A percentile compares a stretch with the other conserved stretches of the same genome.
Evolutionary conservation across 352 stramenopile species (phyloP).

Genomic region (Aphanomyces astaci): DNA sequence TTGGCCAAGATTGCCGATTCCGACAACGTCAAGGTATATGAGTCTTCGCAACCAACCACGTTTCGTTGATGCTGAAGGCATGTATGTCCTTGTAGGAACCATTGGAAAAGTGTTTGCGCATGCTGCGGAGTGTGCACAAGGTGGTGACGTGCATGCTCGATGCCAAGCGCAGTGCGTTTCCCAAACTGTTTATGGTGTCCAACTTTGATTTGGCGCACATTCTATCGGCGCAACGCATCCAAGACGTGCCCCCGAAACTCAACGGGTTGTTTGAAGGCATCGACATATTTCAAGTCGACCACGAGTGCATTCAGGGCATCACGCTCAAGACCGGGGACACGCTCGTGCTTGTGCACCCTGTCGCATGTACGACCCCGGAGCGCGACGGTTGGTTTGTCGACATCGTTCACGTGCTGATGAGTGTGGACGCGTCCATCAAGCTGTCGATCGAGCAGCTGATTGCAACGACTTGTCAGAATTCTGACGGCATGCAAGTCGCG

Average conservation of each 20-base stretch:
- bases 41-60: too few relatives aligned
- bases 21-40: constrained; percentile 21
- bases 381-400: constrained; percentile 8
- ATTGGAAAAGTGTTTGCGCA: constrained; percentile 6
- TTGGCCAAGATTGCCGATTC: constrained; percentile 11
- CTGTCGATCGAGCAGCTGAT: neutral
- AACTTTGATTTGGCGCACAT: neutral
- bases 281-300: neutral
- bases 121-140: neutral
- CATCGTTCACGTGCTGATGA: neutral
- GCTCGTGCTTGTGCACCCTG: neutral
- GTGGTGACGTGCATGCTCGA: neutral
- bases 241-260: neutral
- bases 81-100: constrained; percentile 18
- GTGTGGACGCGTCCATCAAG: neutral
- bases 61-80: too few relatives aligned
- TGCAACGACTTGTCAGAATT: neutral
- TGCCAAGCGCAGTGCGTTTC: neutral
- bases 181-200: constrained; percentile 12
- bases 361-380: neutral
- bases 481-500: neutral
- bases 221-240: neutral
- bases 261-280: constrained; percentile 16
- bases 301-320: neutral
- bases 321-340: neutral